phyloP scores from a whole-genome alignment of 2,329 filamentous ascomycete genomes.

The Tolypocladium sp. region DNA sequence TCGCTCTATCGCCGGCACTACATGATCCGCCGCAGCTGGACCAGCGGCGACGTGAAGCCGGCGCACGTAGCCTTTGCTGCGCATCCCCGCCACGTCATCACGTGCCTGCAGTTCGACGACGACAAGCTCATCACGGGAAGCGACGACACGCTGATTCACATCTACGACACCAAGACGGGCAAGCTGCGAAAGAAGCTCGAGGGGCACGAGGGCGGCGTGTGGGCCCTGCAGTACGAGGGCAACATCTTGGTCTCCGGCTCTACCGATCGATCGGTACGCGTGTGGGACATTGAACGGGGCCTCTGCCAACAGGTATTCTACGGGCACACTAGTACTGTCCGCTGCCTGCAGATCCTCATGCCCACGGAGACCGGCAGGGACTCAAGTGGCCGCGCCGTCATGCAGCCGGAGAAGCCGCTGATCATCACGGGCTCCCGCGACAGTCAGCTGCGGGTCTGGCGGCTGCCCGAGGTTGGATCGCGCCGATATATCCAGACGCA shows the following conservation, averaged over 20 bases:
- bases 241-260: slow-evolving; percentile 93
- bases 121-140: slow-evolving; percentile 98
- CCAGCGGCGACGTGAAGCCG: slow-evolving; percentile 73
- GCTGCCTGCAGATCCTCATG: slow-evolving; percentile 90
- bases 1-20: slow-evolving; percentile 90
- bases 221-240: slow-evolving; percentile 93
- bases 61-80: slow-evolving; percentile 93
- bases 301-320: slow-evolving; percentile 93
- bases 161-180: slow-evolving; percentile 95
- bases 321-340: slow-evolving; percentile 93
- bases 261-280: slow-evolving; percentile 94
- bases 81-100: slow-evolving; percentile 92
- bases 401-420: slow-evolving; percentile 88
- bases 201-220: slow-evolving; percentile 94
- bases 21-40: slow-evolving; percentile 88
- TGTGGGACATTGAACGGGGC: slow-evolving; percentile 95
- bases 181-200: slow-evolving; percentile 73
- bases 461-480: slow-evolving; percentile 72
- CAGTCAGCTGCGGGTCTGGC: slow-evolving; percentile 90
- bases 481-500: slow-evolving; percentile 70
- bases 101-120: slow-evolving; percentile 92
- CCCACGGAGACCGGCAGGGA: slow-evolving; percentile 68
- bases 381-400: slow-evolving; percentile 62
- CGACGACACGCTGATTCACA: slow-evolving; percentile 94
- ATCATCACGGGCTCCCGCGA: slow-evolving; percentile 97